A percentile compares a stretch with the other conserved stretches of the same genome.
Conservation (phyloP, 768 basidiomycete genomes). For the Russula lepida region DNA sequence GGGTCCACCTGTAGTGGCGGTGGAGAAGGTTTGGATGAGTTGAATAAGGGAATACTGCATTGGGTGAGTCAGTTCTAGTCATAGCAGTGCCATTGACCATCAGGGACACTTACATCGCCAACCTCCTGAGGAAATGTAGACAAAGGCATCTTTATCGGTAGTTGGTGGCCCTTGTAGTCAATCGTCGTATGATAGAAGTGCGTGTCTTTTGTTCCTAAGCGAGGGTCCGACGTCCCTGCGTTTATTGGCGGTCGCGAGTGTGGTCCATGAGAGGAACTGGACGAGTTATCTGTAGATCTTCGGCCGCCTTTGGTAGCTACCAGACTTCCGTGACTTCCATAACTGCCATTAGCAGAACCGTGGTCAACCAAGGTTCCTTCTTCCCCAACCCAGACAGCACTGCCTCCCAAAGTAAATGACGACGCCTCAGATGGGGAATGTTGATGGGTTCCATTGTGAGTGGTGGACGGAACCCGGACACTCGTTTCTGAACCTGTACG, state of each 20-base stretch:
- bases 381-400: slow-evolving; percentile 79
- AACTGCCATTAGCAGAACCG: slow-evolving; percentile 24
- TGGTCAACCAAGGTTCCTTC: slow-evolving; percentile 47
- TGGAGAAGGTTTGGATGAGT: slow-evolving; percentile 76
- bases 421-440: slow-evolving; percentile 64
- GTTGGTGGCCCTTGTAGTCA: slow-evolving; percentile 68
- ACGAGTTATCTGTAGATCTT: slow-evolving; percentile 66
- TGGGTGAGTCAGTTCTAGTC: not conserved
- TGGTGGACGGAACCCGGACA: not conserved
- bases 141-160: slow-evolving; percentile 89
- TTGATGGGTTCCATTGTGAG: slow-evolving; percentile 27
- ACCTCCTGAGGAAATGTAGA: slow-evolving; percentile 91
- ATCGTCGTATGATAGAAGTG: slow-evolving; percentile 89
- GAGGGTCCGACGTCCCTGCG: slow-evolving; percentile 37
- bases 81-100: not conserved
- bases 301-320: slow-evolving; percentile 45
- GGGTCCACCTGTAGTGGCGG: slow-evolving; percentile 59
- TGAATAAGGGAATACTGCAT: slow-evolving; percentile 85
- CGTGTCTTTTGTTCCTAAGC: slow-evolving; percentile 65
- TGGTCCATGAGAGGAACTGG: slow-evolving; percentile 51
- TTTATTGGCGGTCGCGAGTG: slow-evolving; percentile 27
- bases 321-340: slow-evolving; percentile 39
- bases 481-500: slow-evolving; percentile 15
- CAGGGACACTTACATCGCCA: slow-evolving; percentile 68
- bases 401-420: slow-evolving; percentile 61